Evolutionary conservation across 768 basidiomycete species (phyloP).

Genomic region (Rhizopogon salebrosus): DNA sequence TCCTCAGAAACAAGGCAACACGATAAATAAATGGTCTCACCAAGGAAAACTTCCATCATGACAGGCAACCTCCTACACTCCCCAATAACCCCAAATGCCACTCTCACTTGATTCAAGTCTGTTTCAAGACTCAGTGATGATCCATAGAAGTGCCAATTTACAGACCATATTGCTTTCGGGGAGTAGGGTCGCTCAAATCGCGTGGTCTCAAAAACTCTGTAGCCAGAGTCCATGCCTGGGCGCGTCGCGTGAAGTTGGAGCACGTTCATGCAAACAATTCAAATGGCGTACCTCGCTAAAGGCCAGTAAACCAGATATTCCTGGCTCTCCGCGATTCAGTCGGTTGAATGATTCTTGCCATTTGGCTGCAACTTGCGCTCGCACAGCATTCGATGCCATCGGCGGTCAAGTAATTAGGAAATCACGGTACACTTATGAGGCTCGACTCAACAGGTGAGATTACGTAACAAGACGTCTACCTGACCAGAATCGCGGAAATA

Average conservation of each 20-base stretch:
- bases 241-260: constrained; percentile 1
- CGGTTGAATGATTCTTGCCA: constrained; percentile 70
- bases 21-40: constrained; percentile 31
- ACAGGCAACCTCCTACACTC: constrained; percentile 55
- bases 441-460: too few species aligned
- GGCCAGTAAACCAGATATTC: constrained; percentile 58
- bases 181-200: constrained; percentile 38
- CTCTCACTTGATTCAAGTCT: constrained; percentile 47
- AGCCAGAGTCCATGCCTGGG: constrained; percentile 57
- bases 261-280: background rate
- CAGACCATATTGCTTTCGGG: constrained; percentile 26
- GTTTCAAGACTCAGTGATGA: constrained; percentile 6
- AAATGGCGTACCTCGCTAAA: constrained; percentile 50
- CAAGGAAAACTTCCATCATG: constrained; percentile 67
- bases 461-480: too few species aligned
- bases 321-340: constrained; percentile 52
- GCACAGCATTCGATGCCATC: constrained; percentile 61
- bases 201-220: constrained; percentile 51
- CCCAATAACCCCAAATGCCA: constrained; percentile 55
- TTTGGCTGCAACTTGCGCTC: constrained; percentile 59
- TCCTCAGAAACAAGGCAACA: background rate
- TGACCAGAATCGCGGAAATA: too few species aligned
- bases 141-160: background rate
- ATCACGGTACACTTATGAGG: too few species aligned
- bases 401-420: background rate